Conservation (phyloP, 306 rosid genomes). For the Sindora glabra region DNA sequence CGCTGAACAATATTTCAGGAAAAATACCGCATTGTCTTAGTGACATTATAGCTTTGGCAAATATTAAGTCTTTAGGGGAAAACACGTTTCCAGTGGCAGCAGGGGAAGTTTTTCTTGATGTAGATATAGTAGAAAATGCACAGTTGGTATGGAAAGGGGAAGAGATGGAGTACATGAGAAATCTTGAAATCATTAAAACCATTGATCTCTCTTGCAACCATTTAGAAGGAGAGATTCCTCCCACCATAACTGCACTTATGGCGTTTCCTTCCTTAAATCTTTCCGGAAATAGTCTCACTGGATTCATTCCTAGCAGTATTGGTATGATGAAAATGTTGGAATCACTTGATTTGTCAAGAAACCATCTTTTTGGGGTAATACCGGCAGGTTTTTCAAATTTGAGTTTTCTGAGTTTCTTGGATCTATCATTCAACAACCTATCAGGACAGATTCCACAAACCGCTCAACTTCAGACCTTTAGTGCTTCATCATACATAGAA, state of each 20-base stretch:
- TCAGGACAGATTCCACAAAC: constrained; percentile 1
- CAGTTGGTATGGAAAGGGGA: constrained; percentile 21
- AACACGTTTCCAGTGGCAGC: neutral
- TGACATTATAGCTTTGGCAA: neutral
- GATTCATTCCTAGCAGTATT: constrained; percentile 18
- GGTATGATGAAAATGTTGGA: constrained; percentile 18
- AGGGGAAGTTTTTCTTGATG: no score
- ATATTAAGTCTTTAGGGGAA: neutral
- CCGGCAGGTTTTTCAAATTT: constrained; percentile 1
- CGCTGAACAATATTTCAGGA: constrained; percentile 15
- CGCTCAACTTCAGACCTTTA: constrained; percentile 15
- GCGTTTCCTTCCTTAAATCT: constrained; percentile 21
- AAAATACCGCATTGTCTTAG: constrained; percentile 19
- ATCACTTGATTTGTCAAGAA: constrained; percentile 23
- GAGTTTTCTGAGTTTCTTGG: neutral
- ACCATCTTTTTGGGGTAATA: constrained; percentile 6
- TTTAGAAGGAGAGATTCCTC: constrained; percentile 22
- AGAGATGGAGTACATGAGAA: constrained; percentile 10
- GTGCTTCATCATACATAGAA: constrained; percentile 2
- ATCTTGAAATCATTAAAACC: constrained; percentile 6
- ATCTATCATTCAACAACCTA: constrained; percentile 9
- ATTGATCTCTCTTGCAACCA: constrained; percentile 35
- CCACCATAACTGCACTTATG: constrained; percentile 10
- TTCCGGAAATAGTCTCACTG: constrained; percentile 17
- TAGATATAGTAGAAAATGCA: neutral